phyloP scores from a whole-genome alignment of 495 filamentous ascomycete genomes.

The Ascobolus immersus region DNA sequence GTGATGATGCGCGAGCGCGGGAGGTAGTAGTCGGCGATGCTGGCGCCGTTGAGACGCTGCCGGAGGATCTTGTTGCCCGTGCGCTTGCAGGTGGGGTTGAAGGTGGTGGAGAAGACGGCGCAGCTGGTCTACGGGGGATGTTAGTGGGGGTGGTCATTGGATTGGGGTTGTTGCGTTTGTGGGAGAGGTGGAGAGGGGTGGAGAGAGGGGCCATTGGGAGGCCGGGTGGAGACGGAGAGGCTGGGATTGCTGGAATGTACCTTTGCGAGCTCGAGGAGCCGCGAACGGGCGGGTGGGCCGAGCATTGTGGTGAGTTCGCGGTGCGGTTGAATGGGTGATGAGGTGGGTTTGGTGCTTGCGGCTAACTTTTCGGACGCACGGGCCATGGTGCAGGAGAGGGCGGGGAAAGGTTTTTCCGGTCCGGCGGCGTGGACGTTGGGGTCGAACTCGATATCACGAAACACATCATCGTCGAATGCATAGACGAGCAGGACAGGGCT shows the following conservation, averaged over 20 bases:
- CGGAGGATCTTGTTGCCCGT: conserved; percentile 72
- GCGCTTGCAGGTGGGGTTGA: conserved; percentile 57
- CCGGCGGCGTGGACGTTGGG: too few relatives aligned
- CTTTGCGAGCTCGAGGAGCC: conserved; percentile 11
- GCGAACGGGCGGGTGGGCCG: conserved; percentile 1
- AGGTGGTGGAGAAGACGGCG: conserved; percentile 70
- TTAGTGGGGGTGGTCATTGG: conserved; percentile 1
- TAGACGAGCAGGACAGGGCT: too few relatives aligned
- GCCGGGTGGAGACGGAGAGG: conserved; percentile 2
- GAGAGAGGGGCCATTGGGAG: conserved; percentile 2
- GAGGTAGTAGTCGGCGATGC: conserved; percentile 57
- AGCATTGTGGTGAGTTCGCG: background rate
- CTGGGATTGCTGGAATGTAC: conserved; percentile 5
- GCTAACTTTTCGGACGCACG: too few relatives aligned
- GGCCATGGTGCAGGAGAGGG: too few relatives aligned
- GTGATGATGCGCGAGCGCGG: conserved; percentile 46
- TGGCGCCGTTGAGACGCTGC: conserved; percentile 53
- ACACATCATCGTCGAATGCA: too few relatives aligned
- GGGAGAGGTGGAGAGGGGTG: conserved; percentile 4
- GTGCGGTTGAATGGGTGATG: too few relatives aligned
- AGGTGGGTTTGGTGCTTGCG: too few relatives aligned
- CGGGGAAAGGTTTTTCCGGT: too few relatives aligned
- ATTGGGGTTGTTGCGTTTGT: conserved; percentile 15
- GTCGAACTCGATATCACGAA: too few relatives aligned
- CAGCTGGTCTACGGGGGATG: conserved; percentile 43